phyloP scores from a whole-genome alignment of 2,329 filamentous ascomycete species.

The Ceratocystis huliohia region DNA sequence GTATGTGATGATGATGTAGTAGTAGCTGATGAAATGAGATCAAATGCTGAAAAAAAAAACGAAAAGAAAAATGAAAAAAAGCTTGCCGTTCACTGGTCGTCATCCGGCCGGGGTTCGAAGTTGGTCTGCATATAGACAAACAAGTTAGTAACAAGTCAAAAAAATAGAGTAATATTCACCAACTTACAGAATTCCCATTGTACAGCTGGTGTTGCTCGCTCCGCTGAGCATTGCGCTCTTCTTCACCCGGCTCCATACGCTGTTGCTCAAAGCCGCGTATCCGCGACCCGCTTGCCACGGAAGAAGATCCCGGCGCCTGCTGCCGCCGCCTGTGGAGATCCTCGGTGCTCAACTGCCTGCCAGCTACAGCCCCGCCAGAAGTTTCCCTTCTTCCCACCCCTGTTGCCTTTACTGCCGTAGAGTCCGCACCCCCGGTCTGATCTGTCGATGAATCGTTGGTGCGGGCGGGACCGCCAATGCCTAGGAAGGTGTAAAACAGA shows the following conservation, averaged over 20 bases:
- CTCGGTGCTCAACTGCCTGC: neutral
- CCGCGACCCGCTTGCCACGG: conserved; percentile 13
- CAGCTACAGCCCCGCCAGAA: neutral
- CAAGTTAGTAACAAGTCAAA: neutral
- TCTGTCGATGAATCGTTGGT: neutral
- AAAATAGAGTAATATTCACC: conserved; percentile 25
- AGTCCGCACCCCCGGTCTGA: neutral
- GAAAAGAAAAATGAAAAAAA: neutral
- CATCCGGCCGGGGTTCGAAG: conserved; percentile 52
- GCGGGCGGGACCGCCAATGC: conserved; percentile 6
- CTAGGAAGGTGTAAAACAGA: conserved; percentile 4
- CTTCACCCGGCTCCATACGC: neutral
- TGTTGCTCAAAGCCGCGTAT: conserved; percentile 23
- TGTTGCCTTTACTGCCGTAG: neutral
- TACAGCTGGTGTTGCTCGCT: conserved; percentile 62
- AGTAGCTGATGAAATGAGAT: too few species aligned
- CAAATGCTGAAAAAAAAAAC: neutral
- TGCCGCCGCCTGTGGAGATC: conserved; percentile 17
- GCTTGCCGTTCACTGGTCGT: conserved; percentile 30
- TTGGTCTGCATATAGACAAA: conserved; percentile 40
- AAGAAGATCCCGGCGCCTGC: neutral
- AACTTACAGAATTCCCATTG: conserved; percentile 74
- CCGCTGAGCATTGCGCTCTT: conserved; percentile 33
- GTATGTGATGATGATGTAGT: too few species aligned
- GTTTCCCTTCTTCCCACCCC: conserved; percentile 20